Percentiles rank a stretch among this genome's conserved stretches.
Conservation (phyloP, 1,139 yeast genomes). For the Hansenula anomala region DNA sequence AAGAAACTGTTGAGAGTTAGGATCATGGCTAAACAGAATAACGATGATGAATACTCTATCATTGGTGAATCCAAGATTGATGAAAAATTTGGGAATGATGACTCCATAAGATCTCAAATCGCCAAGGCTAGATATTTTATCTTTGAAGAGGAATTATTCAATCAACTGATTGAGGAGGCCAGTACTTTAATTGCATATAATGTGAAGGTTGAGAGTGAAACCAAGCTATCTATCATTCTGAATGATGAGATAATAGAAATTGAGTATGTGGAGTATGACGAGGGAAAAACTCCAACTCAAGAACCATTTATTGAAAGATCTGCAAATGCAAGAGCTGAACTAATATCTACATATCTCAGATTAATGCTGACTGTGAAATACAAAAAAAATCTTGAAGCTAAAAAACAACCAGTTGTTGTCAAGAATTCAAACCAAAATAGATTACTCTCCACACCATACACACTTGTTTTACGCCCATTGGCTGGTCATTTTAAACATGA, state of each 20-base stretch:
- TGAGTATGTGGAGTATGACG: constrained; percentile 52
- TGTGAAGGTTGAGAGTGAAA: constrained; percentile 61
- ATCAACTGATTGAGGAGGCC: constrained; percentile 74
- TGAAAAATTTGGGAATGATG: constrained; percentile 17
- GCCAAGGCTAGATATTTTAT: constrained; percentile 62
- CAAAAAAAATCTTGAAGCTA: constrained; percentile 38
- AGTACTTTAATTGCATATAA: constrained; percentile 65
- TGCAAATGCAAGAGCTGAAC: constrained; percentile 29
- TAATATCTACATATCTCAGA: constrained; percentile 42
- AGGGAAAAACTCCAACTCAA: constrained; percentile 30
- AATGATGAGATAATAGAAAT: constrained; percentile 68
- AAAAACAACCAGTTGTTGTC: constrained; percentile 11
- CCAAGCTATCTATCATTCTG: constrained; percentile 58
- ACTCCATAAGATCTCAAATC: constrained; percentile 45
- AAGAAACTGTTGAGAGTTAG: constrained; percentile 44
- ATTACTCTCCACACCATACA: constrained; percentile 28
- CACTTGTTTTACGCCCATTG: constrained; percentile 58
- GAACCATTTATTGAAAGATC: constrained; percentile 18
- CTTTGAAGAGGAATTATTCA: constrained; percentile 74
- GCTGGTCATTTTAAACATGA: constrained; percentile 69
- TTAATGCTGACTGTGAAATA: constrained; percentile 33
- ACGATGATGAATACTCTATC: constrained; percentile 43
- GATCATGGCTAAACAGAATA: constrained; percentile 48
- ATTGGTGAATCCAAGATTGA: constrained; percentile 28
- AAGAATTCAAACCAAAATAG: constrained; percentile 12